A percentile compares a stretch with the other conserved stretches of the same genome.
Evolutionary conservation across 2,329 filamentous ascomycete species (phyloP).

Genomic region (Trichoderma arundinaceum): DNA sequence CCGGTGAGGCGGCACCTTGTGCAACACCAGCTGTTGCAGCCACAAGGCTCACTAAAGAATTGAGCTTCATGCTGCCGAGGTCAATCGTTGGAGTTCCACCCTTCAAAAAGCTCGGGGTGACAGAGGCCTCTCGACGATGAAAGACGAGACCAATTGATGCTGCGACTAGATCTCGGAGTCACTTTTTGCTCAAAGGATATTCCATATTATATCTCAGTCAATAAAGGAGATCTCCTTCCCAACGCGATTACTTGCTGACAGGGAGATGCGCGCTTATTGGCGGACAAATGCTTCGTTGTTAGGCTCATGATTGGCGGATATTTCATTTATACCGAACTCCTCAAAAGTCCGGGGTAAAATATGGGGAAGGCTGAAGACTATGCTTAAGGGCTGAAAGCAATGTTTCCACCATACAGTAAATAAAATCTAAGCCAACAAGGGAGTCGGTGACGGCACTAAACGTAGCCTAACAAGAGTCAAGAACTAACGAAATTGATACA

Average conservation of each 20-base stretch:
- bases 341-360: slow-evolving; percentile 19
- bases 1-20: slow-evolving; percentile 13
- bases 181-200: neutral
- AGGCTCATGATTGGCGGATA: slow-evolving; percentile 29
- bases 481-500: neutral
- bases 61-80: slow-evolving; percentile 19
- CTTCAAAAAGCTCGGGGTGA: neutral
- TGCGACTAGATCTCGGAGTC: neutral
- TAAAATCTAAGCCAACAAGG: neutral
- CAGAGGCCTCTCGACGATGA: neutral
- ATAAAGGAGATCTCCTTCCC: slow-evolving; percentile 19
- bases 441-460: neutral
- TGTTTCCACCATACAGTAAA: slow-evolving; percentile 1
- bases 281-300: slow-evolving; percentile 19
- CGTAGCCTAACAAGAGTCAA: neutral
- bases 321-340: slow-evolving; percentile 7
- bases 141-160: neutral
- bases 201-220: slow-evolving; percentile 16
- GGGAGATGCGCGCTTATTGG: slow-evolving; percentile 1
- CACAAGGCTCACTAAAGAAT: slow-evolving; percentile 4
- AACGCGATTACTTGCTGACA: slow-evolving; percentile 5
- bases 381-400: slow-evolving; percentile 19
- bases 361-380: slow-evolving; percentile 14
- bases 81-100: neutral
- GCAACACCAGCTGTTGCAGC: slow-evolving; percentile 13